Conservation (phyloP, 352 stramenopile genomes). For the Phytopythium oedochilum region DNA sequence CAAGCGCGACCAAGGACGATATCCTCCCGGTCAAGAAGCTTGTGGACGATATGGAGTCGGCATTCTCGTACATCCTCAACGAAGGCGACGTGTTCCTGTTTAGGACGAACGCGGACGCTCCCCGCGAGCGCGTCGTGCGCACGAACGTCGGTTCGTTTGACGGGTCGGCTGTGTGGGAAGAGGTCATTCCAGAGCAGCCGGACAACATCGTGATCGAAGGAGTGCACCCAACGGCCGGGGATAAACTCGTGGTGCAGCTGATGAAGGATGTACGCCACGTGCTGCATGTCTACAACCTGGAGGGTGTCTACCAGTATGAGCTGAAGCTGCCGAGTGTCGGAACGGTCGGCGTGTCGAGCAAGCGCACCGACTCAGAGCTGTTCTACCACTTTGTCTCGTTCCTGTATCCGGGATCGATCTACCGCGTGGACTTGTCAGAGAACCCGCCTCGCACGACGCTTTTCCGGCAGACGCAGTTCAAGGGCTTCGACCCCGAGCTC, state of each 20-base stretch:
- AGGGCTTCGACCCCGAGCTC: conserved; percentile 71
- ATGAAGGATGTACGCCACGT: conserved; percentile 81
- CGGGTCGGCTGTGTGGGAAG: conserved; percentile 46
- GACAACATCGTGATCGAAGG: conserved; percentile 69
- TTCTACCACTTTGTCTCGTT: conserved; percentile 90
- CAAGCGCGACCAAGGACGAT: conserved; percentile 15
- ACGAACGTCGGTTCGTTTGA: conserved; percentile 26
- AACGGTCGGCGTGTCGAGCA: conserved; percentile 62
- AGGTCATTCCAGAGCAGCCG: conserved; percentile 80
- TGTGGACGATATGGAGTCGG: conserved; percentile 82
- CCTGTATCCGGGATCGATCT: conserved; percentile 76
- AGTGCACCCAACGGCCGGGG: conserved; percentile 55
- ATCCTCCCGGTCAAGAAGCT: conserved; percentile 64
- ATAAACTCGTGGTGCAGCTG: conserved; percentile 71
- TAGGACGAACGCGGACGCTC: conserved; percentile 78
- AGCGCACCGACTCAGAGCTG: conserved; percentile 73
- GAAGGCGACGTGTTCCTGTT: conserved; percentile 87
- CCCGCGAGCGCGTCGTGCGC: conserved; percentile 72
- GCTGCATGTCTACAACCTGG: conserved; percentile 74
- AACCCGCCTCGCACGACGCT: conserved; percentile 28
- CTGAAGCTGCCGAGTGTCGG: conserved; percentile 63
- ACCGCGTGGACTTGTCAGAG: conserved; percentile 52
- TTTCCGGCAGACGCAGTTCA: conserved; percentile 80
- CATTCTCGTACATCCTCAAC: conserved; percentile 87
- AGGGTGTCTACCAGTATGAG: conserved; percentile 71